Percentiles rank a stretch among this genome's conserved stretches.
These are phyloP conservation scores for Lizonia empirigonia DNA, from an alignment of 2,329 filamentous ascomycete species.

Conservation along the genomic window DNA sequence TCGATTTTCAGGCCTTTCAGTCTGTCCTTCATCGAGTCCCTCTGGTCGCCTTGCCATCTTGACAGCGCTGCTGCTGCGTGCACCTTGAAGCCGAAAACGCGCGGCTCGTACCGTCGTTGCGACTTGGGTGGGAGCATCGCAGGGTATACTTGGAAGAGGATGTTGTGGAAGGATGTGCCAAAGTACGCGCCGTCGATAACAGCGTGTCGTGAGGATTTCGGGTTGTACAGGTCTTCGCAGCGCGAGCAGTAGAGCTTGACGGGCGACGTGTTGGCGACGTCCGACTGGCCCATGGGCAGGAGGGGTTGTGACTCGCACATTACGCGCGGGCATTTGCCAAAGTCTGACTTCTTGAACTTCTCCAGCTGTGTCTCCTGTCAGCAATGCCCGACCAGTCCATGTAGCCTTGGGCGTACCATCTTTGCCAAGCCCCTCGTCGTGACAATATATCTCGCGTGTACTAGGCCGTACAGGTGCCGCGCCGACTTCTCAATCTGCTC, in stretches of 20 bases:
- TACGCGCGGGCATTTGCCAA: conserved; percentile 96
- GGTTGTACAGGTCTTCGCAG: conserved; percentile 98
- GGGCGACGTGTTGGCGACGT: conserved; percentile 83
- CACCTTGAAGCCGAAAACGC: conserved; percentile 94
- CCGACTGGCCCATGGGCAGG: conserved; percentile 91
- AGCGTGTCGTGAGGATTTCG: conserved; percentile 94
- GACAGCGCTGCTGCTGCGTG: conserved; percentile 86
- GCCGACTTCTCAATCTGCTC: conserved; percentile 98
- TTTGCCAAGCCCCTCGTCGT: conserved; percentile 92
- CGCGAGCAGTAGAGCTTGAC: conserved; percentile 97
- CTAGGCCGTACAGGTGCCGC: conserved; percentile 90
- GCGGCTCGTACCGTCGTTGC: conserved; percentile 82
- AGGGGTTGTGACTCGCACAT: conserved; percentile 93
- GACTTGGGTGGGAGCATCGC: conserved; percentile 86
- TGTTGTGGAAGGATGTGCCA: conserved; percentile 97
- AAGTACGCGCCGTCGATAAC: conserved; percentile 98
- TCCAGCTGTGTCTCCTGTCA: conserved; percentile 72
- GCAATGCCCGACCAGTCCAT: neutral
- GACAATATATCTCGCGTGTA: conserved; percentile 95
- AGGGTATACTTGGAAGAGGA: conserved; percentile 98
- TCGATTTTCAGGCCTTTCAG: conserved; percentile 73
- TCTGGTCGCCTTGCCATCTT: conserved; percentile 84
- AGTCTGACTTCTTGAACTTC: conserved; percentile 98
- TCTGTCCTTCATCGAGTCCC: conserved; percentile 81
- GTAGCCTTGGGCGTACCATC: conserved; percentile 69